Conservation (phyloP, 1,284 basidiomycete genomes). For the Cryptococcus floricola region DNA sequence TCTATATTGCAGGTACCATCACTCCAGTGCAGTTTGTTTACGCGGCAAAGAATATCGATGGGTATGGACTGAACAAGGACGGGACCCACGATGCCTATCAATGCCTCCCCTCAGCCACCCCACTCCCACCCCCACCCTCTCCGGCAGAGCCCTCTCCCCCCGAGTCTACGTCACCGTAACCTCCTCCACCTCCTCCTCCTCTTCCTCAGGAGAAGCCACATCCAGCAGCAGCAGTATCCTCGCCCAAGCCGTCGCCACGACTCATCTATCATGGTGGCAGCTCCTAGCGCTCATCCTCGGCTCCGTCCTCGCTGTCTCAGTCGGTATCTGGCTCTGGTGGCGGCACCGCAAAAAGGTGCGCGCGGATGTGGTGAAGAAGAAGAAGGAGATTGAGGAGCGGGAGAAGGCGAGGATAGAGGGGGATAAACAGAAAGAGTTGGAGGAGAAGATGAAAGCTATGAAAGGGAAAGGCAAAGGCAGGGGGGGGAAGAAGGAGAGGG, state of each 20-base stretch:
- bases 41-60: no score
- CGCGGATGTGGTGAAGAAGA: slow-evolving; percentile 6
- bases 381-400: slow-evolving; percentile 14
- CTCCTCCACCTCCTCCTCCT: background rate
- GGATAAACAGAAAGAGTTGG: slow-evolving; percentile 12
- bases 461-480: background rate
- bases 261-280: slow-evolving; percentile 37
- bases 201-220: background rate
- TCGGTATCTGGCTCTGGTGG: slow-evolving; percentile 21
- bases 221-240: slow-evolving; percentile 9
- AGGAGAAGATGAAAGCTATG: slow-evolving; percentile 4
- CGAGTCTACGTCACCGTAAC: background rate
- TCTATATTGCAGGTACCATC: no score
- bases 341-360: slow-evolving; percentile 14
- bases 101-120: slow-evolving; percentile 13
- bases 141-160: background rate
- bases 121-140: background rate
- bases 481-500: slow-evolving; percentile 11
- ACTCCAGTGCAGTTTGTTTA: no score
- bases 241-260: slow-evolving; percentile 16
- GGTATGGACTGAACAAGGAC: background rate
- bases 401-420: slow-evolving; percentile 15
- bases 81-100: slow-evolving; percentile 7
- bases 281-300: slow-evolving; percentile 28
- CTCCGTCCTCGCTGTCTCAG: slow-evolving; percentile 12